A percentile compares a stretch with the other conserved stretches of the same genome.
These are phyloP conservation scores for Poa pratensis DNA, from an alignment of 176 grass and related monocot species.

Conservation along the genomic window DNA sequence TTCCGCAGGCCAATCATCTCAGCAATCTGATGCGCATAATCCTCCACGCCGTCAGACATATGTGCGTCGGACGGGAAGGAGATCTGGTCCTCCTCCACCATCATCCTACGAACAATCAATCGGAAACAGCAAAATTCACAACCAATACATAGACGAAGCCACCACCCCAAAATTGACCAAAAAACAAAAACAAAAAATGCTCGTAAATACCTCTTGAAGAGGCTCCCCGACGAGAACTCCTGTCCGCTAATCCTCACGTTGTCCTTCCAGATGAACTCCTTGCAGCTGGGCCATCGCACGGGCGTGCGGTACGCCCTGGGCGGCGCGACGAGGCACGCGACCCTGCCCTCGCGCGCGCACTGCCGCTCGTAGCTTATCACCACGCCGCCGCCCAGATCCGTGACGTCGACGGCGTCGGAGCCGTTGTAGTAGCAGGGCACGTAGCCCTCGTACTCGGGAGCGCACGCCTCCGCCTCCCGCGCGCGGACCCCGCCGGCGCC, in stretches of 20 bases:
- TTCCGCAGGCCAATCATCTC: constrained; percentile 97
- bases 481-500: constrained; percentile 61
- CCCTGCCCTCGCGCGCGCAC: constrained; percentile 56
- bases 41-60: constrained; percentile 91
- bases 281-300: constrained; percentile 90
- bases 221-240: constrained; percentile 96
- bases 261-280: constrained; percentile 97
- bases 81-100: constrained; percentile 99
- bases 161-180: not conserved
- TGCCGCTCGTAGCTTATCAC: constrained; percentile 72
- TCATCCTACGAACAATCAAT: constrained; percentile 83
- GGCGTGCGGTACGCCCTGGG: constrained; percentile 83
- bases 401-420: constrained; percentile 72
- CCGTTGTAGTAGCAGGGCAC: constrained; percentile 97
- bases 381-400: constrained; percentile 61
- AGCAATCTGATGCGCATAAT: constrained; percentile 94
- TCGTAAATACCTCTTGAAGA: constrained; percentile 77
- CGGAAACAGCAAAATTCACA: constrained; percentile 33
- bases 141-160: constrained; percentile 3
- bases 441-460: constrained; percentile 69
- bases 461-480: constrained; percentile 76
- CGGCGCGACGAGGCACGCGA: constrained; percentile 73
- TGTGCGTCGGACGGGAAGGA: constrained; percentile 87
- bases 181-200: not conserved
- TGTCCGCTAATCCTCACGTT: constrained; percentile 96